Percentiles rank a stretch among this genome's conserved stretches.
Conservation (phyloP, 306 rosid species). For the Prunus padus region DNA sequence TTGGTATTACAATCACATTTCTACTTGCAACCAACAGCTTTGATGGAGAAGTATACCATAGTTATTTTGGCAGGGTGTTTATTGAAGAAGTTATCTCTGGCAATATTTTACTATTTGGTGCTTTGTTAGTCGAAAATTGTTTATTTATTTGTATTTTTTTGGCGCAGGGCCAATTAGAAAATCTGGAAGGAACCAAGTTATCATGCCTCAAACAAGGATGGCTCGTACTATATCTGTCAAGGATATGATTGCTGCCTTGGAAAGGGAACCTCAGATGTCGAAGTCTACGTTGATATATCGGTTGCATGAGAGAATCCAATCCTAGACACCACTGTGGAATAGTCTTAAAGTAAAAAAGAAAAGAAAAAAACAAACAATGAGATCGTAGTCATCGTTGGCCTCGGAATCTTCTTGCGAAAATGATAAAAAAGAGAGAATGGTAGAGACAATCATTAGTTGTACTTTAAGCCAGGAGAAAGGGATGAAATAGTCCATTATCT, state of each 20-base stretch:
- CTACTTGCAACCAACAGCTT: neutral
- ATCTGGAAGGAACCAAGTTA: constrained; percentile 53
- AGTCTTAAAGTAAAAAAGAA: neutral
- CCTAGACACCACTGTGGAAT: constrained; percentile 42
- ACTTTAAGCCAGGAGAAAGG: no score
- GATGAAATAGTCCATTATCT: no score
- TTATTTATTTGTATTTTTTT: neutral
- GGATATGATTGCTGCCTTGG: constrained; percentile 79
- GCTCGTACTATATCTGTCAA: constrained; percentile 60
- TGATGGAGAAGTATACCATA: neutral
- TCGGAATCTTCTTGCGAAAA: no score
- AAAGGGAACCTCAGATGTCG: constrained; percentile 87
- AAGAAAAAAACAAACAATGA: neutral
- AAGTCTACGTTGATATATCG: constrained; percentile 59
- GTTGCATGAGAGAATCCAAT: constrained; percentile 52
- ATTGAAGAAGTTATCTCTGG: neutral
- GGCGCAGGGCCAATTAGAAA: constrained; percentile 46
- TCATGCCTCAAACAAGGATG: constrained; percentile 38
- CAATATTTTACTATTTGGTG: neutral
- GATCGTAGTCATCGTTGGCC: neutral
- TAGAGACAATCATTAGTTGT: no score
- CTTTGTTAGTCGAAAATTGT: neutral
- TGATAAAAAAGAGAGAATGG: no score
- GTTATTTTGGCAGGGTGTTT: neutral
- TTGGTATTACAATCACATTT: neutral